Conservation (phyloP, 2,329 filamentous ascomycete species). For the Emergomyces africanus region DNA sequence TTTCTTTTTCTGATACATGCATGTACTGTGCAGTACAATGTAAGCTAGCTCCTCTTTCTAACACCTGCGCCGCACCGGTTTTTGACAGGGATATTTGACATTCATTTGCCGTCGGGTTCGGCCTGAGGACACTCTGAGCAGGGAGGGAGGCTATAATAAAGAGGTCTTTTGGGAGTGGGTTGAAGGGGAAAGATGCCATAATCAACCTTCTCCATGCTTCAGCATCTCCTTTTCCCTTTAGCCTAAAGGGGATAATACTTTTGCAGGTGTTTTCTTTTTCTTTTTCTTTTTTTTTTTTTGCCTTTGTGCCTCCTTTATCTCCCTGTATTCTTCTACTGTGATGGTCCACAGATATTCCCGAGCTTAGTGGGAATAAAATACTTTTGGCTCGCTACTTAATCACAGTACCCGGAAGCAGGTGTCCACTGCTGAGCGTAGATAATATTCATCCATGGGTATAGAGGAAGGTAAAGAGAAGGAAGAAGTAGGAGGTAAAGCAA, state of each 20-base stretch:
- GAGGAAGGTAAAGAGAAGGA: background rate
- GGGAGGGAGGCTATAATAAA: background rate
- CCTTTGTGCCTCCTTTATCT: background rate
- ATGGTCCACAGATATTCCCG: background rate
- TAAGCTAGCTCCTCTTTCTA: background rate
- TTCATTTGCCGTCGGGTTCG: slow-evolving; percentile 1
- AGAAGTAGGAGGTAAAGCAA: background rate
- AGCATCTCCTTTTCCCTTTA: background rate
- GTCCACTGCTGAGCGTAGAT: background rate
- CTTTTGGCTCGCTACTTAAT: background rate
- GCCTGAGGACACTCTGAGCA: background rate
- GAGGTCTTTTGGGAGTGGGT: background rate
- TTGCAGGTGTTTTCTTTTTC: background rate
- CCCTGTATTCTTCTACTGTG: background rate
- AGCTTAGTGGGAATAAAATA: background rate
- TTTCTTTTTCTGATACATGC: background rate
- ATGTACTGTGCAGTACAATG: background rate
- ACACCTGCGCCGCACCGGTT: background rate
- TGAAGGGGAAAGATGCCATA: background rate
- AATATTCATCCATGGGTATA: background rate
- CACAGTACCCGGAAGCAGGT: background rate
- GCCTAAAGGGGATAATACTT: background rate
- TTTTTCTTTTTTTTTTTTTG: background rate
- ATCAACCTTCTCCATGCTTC: background rate
- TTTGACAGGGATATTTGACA: background rate